phyloP scores from a whole-genome alignment of 139 green algal species.

The Coccomyxa sp. region DNA sequence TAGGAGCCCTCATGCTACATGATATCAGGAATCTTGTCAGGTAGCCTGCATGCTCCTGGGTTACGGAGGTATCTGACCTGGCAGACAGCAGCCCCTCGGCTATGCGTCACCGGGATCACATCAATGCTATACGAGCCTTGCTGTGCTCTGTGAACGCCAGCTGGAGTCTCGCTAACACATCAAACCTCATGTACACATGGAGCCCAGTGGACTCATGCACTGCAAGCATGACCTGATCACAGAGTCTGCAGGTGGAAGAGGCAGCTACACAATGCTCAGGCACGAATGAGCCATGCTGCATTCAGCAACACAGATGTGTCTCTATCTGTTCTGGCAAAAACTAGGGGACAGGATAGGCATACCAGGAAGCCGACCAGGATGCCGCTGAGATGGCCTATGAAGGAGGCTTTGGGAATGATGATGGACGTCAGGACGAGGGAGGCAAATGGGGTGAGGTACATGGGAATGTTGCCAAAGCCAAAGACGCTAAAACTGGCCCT shows the following conservation, averaged over 20 bases:
- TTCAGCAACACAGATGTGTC: no score
- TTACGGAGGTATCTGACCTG: not conserved
- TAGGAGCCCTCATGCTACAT: not conserved
- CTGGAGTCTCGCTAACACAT: no score
- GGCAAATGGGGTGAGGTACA: slow-evolving; percentile 47
- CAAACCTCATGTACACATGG: no score
- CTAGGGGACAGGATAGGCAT: no score
- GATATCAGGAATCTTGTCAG: not conserved
- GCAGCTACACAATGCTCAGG: no score
- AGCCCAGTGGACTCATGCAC: no score
- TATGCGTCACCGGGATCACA: not conserved
- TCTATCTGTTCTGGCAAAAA: no score
- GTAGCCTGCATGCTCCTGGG: not conserved
- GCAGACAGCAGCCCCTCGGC: not conserved
- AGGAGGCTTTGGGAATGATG: slow-evolving; percentile 47
- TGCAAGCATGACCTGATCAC: no score
- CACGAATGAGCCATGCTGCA: no score
- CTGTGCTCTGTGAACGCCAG: no score
- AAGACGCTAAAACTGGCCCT: slow-evolving; percentile 41
- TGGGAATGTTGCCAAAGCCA: slow-evolving; percentile 39
- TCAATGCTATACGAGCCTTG: not conserved
- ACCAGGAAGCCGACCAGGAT: slow-evolving; percentile 58
- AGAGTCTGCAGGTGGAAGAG: no score
- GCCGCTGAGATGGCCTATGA: slow-evolving; percentile 59
- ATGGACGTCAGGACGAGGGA: slow-evolving; percentile 62